phyloP scores from a whole-genome alignment of 495 filamentous ascomycete genomes.

The Massariosphaeria phaeospora region DNA sequence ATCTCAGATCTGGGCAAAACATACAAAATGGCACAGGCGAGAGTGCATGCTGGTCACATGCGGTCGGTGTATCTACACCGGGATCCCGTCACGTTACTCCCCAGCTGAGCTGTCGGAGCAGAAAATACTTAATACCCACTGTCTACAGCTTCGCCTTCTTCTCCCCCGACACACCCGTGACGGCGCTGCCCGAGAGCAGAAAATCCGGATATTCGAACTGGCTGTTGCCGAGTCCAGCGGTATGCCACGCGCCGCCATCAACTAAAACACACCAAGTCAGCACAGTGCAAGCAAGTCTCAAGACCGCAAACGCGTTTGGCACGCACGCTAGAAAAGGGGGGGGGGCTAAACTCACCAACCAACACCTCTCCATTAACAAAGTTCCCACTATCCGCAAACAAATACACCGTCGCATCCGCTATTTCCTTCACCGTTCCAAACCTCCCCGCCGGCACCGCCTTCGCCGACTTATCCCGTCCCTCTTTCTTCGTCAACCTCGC shows the following conservation, averaged over 20 bases:
- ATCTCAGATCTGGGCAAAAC: no score
- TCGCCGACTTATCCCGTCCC: conserved; percentile 37
- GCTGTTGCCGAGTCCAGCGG: conserved; percentile 32
- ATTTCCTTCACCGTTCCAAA: conserved; percentile 82
- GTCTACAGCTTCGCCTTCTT: conserved; percentile 56
- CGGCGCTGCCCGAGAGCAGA: conserved; percentile 51
- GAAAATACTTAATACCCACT: no score
- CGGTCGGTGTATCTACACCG: no score
- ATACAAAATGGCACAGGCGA: no score
- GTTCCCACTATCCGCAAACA: conserved; percentile 77
- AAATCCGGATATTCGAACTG: conserved; percentile 58
- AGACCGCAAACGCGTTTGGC: no score
- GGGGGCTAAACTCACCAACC: conserved; percentile 60
- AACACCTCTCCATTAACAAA: conserved; percentile 75
- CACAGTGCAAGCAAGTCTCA: neutral
- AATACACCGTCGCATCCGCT: conserved; percentile 82
- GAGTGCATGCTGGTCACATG: no score
- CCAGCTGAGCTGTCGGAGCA: no score
- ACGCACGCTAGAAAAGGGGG: no score
- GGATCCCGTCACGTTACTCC: no score
- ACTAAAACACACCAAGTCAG: conserved; percentile 39
- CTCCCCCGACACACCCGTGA: conserved; percentile 55
- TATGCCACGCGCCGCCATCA: conserved; percentile 70
- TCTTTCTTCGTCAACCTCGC: conserved; percentile 39
- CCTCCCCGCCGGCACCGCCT: conserved; percentile 61